phyloP scores from a whole-genome alignment of 148 eudicot genomes.

The Rhododendron ovatum region DNA sequence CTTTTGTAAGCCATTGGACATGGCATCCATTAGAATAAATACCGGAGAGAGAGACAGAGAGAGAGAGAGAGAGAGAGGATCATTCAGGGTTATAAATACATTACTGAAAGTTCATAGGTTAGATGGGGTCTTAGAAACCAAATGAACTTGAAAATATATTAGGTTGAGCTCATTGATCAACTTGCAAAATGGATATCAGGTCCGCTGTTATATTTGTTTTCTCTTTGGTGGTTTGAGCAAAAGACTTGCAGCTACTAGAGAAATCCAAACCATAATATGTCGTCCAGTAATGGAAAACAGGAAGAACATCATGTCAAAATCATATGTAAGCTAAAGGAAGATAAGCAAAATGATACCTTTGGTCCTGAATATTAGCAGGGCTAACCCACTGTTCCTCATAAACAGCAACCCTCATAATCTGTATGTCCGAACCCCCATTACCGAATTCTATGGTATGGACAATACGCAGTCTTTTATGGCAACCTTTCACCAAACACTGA shows the following conservation, averaged over 20 bases:
- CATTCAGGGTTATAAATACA: background rate
- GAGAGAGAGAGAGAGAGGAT: background rate
- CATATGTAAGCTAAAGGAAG: background rate
- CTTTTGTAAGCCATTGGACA: background rate
- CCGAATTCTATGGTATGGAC: conserved; percentile 94
- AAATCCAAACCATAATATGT: background rate
- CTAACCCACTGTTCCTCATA: conserved; percentile 97
- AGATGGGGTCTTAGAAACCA: conserved; percentile 1
- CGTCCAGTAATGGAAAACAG: background rate
- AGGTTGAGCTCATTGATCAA: background rate
- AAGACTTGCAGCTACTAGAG: background rate
- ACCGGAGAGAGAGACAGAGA: background rate
- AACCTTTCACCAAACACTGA: conserved; percentile 98
- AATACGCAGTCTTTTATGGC: conserved; percentile 95
- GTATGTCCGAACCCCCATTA: conserved; percentile 83
- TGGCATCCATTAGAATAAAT: background rate
- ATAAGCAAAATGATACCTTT: conserved; percentile 46
- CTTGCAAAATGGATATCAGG: background rate
- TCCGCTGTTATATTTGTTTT: background rate
- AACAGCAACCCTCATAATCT: conserved; percentile 87
- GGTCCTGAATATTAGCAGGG: conserved; percentile 64
- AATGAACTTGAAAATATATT: background rate
- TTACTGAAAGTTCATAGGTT: background rate
- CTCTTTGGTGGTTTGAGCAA: background rate
- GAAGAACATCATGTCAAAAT: background rate